Evolutionary conservation across 2,329 filamentous ascomycete species (phyloP), one percentile per base, ranked within the genome.

Genomic region (Calonectria pteridis): DNA sequence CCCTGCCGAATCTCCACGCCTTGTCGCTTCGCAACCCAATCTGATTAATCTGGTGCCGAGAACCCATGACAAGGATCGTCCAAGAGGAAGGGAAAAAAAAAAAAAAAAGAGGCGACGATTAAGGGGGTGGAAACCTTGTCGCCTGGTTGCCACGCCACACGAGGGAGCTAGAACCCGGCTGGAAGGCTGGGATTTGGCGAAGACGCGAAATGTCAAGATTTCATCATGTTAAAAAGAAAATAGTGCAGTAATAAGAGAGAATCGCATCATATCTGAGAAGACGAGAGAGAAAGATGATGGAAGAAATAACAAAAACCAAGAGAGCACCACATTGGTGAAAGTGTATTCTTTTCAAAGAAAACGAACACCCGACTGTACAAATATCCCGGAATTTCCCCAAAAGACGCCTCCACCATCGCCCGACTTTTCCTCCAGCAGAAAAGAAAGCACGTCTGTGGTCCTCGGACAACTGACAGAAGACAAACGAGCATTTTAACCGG

Each of bases 371-470:
- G 73, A 80, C 75, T 80, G 78, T 81, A 81, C 79, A 81, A 75
- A 80, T 81, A 80, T 77, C 79, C 74, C 78, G 69, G 71, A 69
- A 69, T 76, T 73, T 80, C 78, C 74, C 77, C 77, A 74, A 76
- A 82, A 81, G 80, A 82, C 76, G 79, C 80, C 79, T 79, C 79
- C 79, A 76, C 77, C 75, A 78, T 81, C 77, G 73, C 79, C 79
- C 78, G 77, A 76, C 75, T 81, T 79, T 81, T 79, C 79, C 78
- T 80, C 79, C 79, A 76, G 71, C 78, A 77, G 72, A 74, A 80
- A 77, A 79, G 73, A 79, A 79, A 79, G 77, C 73, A 77, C 76
- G 73, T 79, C 77, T 78, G 76, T 73, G 73, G 75, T 78, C 78
- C 76, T 78, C 77, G 68, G 75, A 72, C 75, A 79, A 75, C 77